Evolutionary conservation across 441 rosid genomes (phyloP).

Genomic region (Syzygium malaccense): DNA sequence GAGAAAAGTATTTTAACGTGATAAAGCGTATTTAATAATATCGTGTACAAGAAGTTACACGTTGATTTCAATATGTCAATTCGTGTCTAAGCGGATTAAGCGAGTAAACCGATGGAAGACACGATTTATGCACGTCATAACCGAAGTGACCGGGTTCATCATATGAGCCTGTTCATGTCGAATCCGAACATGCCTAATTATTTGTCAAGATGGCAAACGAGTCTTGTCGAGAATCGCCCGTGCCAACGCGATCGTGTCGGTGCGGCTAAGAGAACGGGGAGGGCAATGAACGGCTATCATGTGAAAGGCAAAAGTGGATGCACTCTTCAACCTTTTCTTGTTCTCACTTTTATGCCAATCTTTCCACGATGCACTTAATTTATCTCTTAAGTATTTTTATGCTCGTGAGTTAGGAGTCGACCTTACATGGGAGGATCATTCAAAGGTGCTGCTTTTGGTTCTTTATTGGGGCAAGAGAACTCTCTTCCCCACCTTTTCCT

Average conservation of each 20-base stretch:
- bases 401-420: not conserved
- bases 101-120: fast-evolving
- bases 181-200: not conserved
- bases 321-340: not conserved
- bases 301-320: not conserved
- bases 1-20: not conserved
- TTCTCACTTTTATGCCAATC: not conserved
- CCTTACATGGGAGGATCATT: not conserved
- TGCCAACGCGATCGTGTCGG: not conserved
- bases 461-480: not conserved
- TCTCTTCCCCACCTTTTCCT: not conserved
- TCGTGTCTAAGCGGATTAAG: not conserved
- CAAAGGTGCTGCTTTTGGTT: not conserved
- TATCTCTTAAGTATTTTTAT: not conserved
- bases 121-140: not conserved
- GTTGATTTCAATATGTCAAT: fast-evolving
- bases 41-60: fast-evolving
- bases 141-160: not conserved
- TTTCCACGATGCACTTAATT: not conserved
- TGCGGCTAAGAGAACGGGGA: not conserved
- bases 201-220: not conserved
- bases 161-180: not conserved
- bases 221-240: not conserved
- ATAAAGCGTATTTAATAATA: not conserved
- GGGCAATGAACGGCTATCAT: not conserved